Conservation (phyloP, 2,329 filamentous ascomycete species). For the Fusarium pseudonygamai region DNA sequence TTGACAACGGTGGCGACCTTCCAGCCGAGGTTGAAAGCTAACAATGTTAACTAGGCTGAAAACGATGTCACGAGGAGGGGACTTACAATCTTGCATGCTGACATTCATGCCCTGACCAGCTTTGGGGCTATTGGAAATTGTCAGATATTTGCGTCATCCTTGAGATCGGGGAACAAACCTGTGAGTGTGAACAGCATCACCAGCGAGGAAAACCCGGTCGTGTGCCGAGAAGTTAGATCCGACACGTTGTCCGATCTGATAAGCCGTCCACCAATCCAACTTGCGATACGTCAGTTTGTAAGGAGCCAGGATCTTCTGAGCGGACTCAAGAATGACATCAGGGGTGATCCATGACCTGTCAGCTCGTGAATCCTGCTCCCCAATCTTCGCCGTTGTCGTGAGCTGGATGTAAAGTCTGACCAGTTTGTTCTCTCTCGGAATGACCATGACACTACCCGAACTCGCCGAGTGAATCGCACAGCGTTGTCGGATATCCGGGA, state of each 20-base stretch:
- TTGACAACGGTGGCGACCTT: conserved; percentile 61
- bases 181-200: conserved; percentile 69
- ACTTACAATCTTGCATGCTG: conserved; percentile 68
- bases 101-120: conserved; percentile 79
- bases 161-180: neutral
- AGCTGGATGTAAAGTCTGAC: conserved; percentile 72
- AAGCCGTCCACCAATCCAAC: conserved; percentile 54
- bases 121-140: conserved; percentile 56
- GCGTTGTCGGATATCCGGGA: conserved; percentile 67
- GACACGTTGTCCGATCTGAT: conserved; percentile 73
- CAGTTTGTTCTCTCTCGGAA: conserved; percentile 70
- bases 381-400: neutral
- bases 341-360: conserved; percentile 71
- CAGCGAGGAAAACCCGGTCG: conserved; percentile 73
- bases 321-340: conserved; percentile 68
- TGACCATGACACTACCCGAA: conserved; percentile 69
- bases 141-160: neutral
- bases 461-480: conserved; percentile 66
- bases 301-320: conserved; percentile 71
- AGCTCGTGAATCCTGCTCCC: conserved; percentile 49
- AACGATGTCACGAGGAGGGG: rapidly evolving
- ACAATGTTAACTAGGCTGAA: rapidly evolving
- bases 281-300: conserved; percentile 73
- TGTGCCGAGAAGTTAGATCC: conserved; percentile 64
- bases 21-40: conserved; percentile 62